Percentiles rank a stretch among this genome's conserved stretches.
These are phyloP conservation scores for Starmerella sirachaensis DNA, from an alignment of 805 yeast species.

Conservation along the genomic window DNA sequence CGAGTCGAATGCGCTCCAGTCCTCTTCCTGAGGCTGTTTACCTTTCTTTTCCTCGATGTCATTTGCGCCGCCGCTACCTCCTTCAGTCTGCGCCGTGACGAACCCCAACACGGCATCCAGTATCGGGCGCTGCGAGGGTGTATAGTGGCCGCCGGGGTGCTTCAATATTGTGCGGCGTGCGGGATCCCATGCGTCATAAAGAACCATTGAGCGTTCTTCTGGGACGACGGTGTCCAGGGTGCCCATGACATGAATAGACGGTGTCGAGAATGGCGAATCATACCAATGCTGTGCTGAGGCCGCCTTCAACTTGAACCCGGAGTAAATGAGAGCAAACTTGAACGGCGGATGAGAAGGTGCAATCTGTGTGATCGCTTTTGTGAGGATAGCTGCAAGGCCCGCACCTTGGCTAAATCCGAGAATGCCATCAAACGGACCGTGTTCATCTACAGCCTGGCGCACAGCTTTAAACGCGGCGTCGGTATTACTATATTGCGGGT, in stretches of 20 bases:
- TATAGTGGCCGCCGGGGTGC: slow-evolving; percentile 97
- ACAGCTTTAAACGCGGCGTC: slow-evolving; percentile 40
- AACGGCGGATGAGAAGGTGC: slow-evolving; percentile 43
- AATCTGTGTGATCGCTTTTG: slow-evolving; percentile 42
- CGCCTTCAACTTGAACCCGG: slow-evolving; percentile 39
- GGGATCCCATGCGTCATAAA: slow-evolving; percentile 41
- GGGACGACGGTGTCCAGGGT: slow-evolving; percentile 78
- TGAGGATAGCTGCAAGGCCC: slow-evolving; percentile 61
- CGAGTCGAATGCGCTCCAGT: slow-evolving; percentile 31
- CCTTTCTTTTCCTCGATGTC: slow-evolving; percentile 1
- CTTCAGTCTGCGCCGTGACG: slow-evolving; percentile 11
- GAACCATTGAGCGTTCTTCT: slow-evolving; percentile 50
- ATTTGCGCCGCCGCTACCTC: not conserved
- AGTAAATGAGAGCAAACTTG: slow-evolving; percentile 63
- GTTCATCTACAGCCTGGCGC: slow-evolving; percentile 41
- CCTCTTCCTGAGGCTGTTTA: slow-evolving; percentile 18
- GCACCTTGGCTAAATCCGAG: slow-evolving; percentile 95
- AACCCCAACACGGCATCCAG: slow-evolving; percentile 27
- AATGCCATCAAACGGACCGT: slow-evolving; percentile 79
- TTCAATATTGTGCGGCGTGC: slow-evolving; percentile 39
- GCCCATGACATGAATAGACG: slow-evolving; percentile 70
- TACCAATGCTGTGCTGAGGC: slow-evolving; percentile 26
- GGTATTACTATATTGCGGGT: slow-evolving; percentile 25
- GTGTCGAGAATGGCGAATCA: slow-evolving; percentile 27
- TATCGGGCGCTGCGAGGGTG: slow-evolving; percentile 69